These are phyloP conservation scores for Calonectria pseudoreteaudii DNA, from an alignment of 2,329 filamentous ascomycete species.

Conservation along the genomic window DNA sequence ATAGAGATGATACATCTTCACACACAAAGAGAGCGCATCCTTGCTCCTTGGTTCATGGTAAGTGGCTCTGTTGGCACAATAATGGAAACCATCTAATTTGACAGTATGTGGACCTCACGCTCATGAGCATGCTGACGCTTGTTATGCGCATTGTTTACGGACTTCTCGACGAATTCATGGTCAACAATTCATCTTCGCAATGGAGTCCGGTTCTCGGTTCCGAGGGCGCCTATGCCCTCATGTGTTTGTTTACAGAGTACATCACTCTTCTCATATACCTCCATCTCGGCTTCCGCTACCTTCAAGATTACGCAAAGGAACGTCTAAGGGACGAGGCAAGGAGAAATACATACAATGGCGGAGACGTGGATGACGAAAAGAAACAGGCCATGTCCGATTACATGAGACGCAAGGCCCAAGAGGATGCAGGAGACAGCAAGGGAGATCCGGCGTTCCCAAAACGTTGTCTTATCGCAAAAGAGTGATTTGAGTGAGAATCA, in stretches of 20 bases:
- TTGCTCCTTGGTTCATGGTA: not conserved
- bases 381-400: not conserved
- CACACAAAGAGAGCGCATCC: not conserved
- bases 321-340: not conserved
- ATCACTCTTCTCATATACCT: not conserved
- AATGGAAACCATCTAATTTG: not conserved
- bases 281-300: not conserved
- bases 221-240: not conserved
- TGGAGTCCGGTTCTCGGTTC: not conserved
- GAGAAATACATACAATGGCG: not conserved
- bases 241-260: conserved; percentile 3
- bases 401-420: not conserved
- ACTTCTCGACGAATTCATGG: not conserved
- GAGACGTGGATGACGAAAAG: not conserved
- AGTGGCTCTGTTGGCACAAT: not conserved
- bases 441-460: not conserved
- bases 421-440: not conserved
- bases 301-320: not conserved
- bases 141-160: not conserved
- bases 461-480: not conserved
- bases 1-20: not conserved
- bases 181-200: not conserved
- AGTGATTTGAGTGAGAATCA: not conserved
- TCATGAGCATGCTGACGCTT: not conserved
- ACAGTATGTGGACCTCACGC: not conserved